Percentiles rank a stretch among this genome's conserved stretches.
phyloP scores from a whole-genome alignment of 148 eudicot genomes.

The Rhododendron ferrugineum region DNA sequence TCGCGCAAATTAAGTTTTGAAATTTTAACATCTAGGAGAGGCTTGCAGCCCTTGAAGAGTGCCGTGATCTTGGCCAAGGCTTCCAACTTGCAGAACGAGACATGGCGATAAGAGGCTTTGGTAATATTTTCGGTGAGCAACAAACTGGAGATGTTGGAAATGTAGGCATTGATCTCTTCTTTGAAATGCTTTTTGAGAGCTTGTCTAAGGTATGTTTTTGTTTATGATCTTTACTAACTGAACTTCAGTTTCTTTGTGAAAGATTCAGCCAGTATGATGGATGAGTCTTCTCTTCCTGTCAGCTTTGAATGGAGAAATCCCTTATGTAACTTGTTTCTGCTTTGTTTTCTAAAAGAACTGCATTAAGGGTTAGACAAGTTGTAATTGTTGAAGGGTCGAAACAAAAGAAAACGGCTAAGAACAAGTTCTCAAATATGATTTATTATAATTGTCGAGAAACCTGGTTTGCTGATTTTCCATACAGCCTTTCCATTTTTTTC shows the following conservation, averaged over 20 bases:
- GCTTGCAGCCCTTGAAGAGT: slow-evolving; percentile 95
- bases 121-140: slow-evolving; percentile 97
- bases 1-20: background rate
- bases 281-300: background rate
- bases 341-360: background rate
- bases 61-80: slow-evolving; percentile 92
- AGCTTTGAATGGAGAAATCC: background rate
- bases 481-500: background rate
- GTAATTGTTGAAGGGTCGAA: background rate
- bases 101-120: slow-evolving; percentile 97
- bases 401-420: background rate
- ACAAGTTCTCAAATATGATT: background rate
- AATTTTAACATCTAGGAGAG: slow-evolving; percentile 55
- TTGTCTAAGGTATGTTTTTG: slow-evolving; percentile 60
- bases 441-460: background rate
- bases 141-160: slow-evolving; percentile 98
- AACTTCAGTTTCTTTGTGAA: background rate
- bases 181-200: slow-evolving; percentile 98
- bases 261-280: background rate
- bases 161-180: slow-evolving; percentile 90
- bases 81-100: slow-evolving; percentile 98
- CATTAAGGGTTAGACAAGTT: background rate
- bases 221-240: background rate
- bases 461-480: slow-evolving; percentile 1
- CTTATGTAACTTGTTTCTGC: background rate